Conservation (phyloP, 2,329 filamentous ascomycete species). For the Apiospora rasikravindrae region DNA sequence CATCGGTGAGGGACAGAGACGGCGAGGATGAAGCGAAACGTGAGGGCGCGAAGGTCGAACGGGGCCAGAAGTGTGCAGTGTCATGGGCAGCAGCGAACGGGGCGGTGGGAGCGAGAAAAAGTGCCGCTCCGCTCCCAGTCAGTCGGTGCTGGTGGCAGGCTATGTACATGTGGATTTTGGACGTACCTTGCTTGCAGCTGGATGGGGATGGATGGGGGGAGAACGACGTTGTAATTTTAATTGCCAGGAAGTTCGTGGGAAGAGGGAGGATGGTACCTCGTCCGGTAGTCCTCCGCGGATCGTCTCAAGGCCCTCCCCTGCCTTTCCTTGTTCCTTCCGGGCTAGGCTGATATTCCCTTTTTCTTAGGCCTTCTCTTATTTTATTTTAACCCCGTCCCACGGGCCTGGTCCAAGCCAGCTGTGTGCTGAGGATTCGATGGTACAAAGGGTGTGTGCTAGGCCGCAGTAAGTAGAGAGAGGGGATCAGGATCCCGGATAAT, state of each 20-base stretch:
- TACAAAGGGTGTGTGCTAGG: neutral
- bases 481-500: slow-evolving; percentile 9
- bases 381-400: slow-evolving; percentile 13
- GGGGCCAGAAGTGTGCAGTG: neutral
- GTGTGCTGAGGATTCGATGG: neutral
- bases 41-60: slow-evolving; percentile 4
- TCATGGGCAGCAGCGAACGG: neutral
- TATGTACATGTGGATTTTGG: slow-evolving; percentile 18
- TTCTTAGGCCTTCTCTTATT: neutral
- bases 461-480: neutral
- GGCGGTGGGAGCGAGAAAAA: slow-evolving; percentile 14
- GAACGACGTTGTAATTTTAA: slow-evolving; percentile 29
- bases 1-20: slow-evolving; percentile 13
- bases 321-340: slow-evolving; percentile 2
- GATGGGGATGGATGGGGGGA: slow-evolving; percentile 19
- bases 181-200: slow-evolving; percentile 19
- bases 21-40: slow-evolving; percentile 12
- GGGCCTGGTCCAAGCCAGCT: neutral
- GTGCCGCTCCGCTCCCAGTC: slow-evolving; percentile 18
- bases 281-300: slow-evolving; percentile 22
- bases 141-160: slow-evolving; percentile 9
- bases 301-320: slow-evolving; percentile 21
- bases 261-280: slow-evolving; percentile 22
- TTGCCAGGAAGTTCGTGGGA: slow-evolving; percentile 24
- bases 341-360: slow-evolving; percentile 8